Percentiles rank a stretch among this genome's conserved stretches.
phyloP scores from a whole-genome alignment of 75 land plant genomes.

The Picea glauca region DNA sequence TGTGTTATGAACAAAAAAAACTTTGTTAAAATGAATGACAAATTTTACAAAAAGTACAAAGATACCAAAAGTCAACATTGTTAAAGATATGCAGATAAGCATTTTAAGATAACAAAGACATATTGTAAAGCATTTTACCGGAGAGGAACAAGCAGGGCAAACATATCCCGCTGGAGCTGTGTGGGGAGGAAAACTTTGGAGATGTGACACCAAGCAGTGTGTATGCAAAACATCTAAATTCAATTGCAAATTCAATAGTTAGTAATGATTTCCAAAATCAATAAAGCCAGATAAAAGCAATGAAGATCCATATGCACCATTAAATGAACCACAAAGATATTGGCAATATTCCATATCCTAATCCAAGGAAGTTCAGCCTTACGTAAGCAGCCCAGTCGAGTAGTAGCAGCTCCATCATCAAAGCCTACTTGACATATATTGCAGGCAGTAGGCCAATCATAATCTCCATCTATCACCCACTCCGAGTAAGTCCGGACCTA shows the following conservation, averaged over 20 bases:
- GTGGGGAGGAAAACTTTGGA: conserved; percentile 79
- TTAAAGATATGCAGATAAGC: not conserved
- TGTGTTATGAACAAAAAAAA: not conserved
- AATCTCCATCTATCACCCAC: conserved; percentile 99
- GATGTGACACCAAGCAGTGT: conserved; percentile 75
- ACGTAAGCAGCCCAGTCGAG: conserved; percentile 97
- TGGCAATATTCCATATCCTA: not conserved
- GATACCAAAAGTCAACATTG: not conserved
- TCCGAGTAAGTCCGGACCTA: conserved; percentile 94
- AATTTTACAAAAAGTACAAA: not conserved
- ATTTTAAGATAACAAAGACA: not conserved
- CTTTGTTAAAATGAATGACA: not conserved
- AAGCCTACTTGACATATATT: conserved; percentile 54
- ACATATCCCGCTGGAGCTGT: conserved; percentile 96
- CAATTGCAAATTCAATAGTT: not conserved
- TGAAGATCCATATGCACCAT: not conserved
- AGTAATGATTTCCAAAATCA: not conserved
- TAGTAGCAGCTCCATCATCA: conserved; percentile 52
- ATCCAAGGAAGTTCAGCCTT: conserved; percentile 15
- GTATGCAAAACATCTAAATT: conserved; percentile 78
- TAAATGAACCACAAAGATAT: not conserved
- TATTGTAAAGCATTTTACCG: conserved; percentile 43
- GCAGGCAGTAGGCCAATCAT: conserved; percentile 96
- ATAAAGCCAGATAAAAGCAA: not conserved
- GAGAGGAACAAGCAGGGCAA: conserved; percentile 78